A percentile compares a stretch with the other conserved stretches of the same genome.
Evolutionary conservation across 768 basidiomycete genomes (phyloP).

Genomic region (Termitomyces sp.): DNA sequence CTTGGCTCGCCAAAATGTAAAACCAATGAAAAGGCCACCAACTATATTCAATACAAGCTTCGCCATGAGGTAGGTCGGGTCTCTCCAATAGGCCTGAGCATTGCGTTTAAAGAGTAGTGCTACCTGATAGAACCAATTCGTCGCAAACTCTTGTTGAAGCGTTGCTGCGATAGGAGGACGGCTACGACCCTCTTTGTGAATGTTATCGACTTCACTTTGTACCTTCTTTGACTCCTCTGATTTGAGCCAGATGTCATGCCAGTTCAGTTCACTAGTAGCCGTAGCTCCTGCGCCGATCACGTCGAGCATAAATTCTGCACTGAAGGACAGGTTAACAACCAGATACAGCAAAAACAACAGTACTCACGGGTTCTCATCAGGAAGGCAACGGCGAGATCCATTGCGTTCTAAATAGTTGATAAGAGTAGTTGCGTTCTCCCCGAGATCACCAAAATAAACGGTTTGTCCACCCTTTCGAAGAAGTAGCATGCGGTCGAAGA

Average conservation of each 20-base stretch:
- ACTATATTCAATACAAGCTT: constrained; percentile 51
- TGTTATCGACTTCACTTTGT: constrained; percentile 34
- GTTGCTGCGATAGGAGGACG: constrained; percentile 30
- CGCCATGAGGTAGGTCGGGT: constrained; percentile 54
- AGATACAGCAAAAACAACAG: not conserved
- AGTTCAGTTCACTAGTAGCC: constrained; percentile 46
- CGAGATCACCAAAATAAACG: constrained; percentile 72
- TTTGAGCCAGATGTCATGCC: constrained; percentile 51
- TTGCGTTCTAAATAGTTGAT: constrained; percentile 72
- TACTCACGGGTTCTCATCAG: constrained; percentile 67
- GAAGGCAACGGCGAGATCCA: constrained; percentile 55
- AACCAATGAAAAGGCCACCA: constrained; percentile 53
- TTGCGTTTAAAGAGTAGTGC: constrained; percentile 39
- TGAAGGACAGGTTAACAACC: constrained; percentile 11
- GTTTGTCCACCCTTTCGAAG: constrained; percentile 74
- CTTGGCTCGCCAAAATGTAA: constrained; percentile 57
- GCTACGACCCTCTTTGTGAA: constrained; percentile 43
- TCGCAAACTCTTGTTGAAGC: constrained; percentile 41
- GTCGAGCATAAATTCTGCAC: constrained; percentile 62
- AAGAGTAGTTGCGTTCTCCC: constrained; percentile 53
- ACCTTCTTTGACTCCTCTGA: constrained; percentile 37
- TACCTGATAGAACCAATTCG: constrained; percentile 47
- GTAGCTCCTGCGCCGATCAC: constrained; percentile 74
- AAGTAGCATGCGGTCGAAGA: constrained; percentile 71
- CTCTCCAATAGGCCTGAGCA: constrained; percentile 43